Percentiles rank a stretch among this genome's conserved stretches.
Evolutionary conservation across 768 basidiomycete genomes (phyloP).

Genomic region (Hemileccinum impolitum): DNA sequence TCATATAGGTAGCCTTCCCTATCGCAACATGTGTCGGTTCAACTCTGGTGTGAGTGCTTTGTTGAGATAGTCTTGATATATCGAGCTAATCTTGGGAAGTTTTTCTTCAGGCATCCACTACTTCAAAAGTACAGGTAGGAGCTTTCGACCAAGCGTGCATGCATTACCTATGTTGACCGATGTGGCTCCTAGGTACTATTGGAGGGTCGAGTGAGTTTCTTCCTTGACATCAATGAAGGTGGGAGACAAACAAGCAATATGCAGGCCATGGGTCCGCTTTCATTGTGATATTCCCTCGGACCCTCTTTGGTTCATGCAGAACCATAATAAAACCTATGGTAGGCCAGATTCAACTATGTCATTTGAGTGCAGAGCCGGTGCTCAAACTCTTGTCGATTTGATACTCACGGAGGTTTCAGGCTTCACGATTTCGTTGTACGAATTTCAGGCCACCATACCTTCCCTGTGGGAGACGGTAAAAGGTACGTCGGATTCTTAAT

Average conservation of each 20-base stretch:
- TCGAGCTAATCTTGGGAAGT: conserved; percentile 27
- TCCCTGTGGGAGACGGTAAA: conserved; percentile 62
- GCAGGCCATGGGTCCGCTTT: conserved; percentile 48
- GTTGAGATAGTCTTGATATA: neutral
- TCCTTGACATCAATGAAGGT: conserved; percentile 36
- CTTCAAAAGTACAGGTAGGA: conserved; percentile 31
- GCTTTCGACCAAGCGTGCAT: neutral
- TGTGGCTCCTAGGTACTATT: conserved; percentile 22
- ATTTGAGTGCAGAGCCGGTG: neutral
- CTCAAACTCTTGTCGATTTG: neutral
- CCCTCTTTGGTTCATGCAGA: conserved; percentile 57
- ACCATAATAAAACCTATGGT: conserved; percentile 53
- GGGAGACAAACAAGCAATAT: conserved; percentile 1
- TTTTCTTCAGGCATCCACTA: conserved; percentile 44
- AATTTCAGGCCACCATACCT: conserved; percentile 60
- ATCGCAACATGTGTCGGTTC: conserved; percentile 77
- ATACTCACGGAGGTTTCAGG: conserved; percentile 28
- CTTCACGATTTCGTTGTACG: conserved; percentile 61
- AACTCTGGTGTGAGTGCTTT: conserved; percentile 56
- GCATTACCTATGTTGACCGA: neutral
- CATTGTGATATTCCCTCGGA: conserved; percentile 49
- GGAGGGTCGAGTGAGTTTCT: conserved; percentile 26
- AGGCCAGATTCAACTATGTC: neutral
- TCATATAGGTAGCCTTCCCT: conserved; percentile 26
- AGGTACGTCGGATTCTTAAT: conserved; percentile 37